Base-by-base conservation (phyloP, 352 stramenopile genomes). In the Phytophthora pistaciae region DNA sequence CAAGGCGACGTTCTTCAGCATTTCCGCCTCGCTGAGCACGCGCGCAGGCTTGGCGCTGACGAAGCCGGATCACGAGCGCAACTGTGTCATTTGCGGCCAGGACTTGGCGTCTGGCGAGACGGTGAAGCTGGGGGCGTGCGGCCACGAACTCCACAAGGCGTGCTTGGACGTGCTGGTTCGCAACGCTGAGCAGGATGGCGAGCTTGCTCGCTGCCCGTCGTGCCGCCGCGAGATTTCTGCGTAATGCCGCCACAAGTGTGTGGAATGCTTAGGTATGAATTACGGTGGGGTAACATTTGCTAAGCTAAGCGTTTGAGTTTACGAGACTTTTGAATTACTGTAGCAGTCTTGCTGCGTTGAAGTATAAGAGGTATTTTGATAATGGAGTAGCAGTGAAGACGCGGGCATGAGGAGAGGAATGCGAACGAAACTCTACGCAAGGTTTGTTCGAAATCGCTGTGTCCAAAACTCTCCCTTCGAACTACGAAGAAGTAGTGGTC, bases 1-100 rank as follows among this genome's bases (percentile, higher is more conserved):
- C 31, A 91, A 91, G 69, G 69, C 79, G n/a, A 91, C 85, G 36
- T 94, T 96, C 53, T 78, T 85, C 65, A 79, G 76, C 18, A 96
- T 95, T 55, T 93, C 85, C 2, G 85, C 86, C 7, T 94, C 90
- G 21, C 59, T 95, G 36, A 82, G 81, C 46, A 88, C 80, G 20
- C 80, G 78, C 48, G 77, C 77, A 1, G 87, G 89, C 3, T 58
- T 96, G 27, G 85, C 78, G 7, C 62, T 95, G 38, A 67, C 76
- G 14, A 90, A 88, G 75, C 80, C 83, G 1, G 70, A 79, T 18
- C 83, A 93, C 56, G 86, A 93, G 21, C 64, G 72, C 23, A 77
- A 87, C 38, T 90, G 82, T 25, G 75, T 83, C n/a, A 90, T 91
- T 56, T 93, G 85, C 62, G 73, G 75, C 11, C 78, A 88, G 49